Evolutionary conservation across 108 stramenopile species (phyloP).

Genomic region (Schizochytrium sp.): DNA sequence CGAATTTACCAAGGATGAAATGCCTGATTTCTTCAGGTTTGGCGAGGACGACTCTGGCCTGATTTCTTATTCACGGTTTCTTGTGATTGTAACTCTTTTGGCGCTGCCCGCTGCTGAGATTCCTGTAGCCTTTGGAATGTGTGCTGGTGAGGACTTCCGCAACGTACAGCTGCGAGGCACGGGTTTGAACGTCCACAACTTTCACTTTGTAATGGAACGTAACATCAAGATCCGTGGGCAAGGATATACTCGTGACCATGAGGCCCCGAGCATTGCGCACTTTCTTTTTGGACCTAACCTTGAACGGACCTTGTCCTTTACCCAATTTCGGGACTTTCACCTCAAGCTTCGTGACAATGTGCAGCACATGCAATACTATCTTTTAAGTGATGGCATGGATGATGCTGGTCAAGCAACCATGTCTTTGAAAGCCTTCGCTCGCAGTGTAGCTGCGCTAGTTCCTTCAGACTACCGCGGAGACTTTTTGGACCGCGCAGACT

Average conservation of each 20-base stretch:
- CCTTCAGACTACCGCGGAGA: constrained; percentile 55
- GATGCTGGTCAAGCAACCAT: constrained; percentile 12
- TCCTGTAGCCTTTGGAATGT: constrained; percentile 45
- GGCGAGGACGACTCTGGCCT: constrained; percentile 57
- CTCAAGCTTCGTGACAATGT: constrained; percentile 16
- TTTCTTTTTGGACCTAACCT: constrained; percentile 6
- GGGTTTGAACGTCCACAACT: constrained; percentile 46
- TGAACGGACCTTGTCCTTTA: not conserved
- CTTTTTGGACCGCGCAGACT: constrained; percentile 15
- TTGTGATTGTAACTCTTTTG: constrained; percentile 33
- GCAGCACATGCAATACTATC: constrained; percentile 52
- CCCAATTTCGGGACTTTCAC: constrained; percentile 5
- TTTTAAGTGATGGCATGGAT: constrained; percentile 15
- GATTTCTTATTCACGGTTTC: constrained; percentile 44
- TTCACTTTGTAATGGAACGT: constrained; percentile 58
- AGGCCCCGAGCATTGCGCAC: not conserved
- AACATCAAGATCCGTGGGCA: constrained; percentile 39
- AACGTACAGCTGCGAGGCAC: constrained; percentile 44
- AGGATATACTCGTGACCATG: constrained; percentile 22
- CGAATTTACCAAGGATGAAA: constrained; percentile 58
- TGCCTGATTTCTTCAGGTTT: constrained; percentile 55
- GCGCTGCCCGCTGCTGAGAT: constrained; percentile 55
- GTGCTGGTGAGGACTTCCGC: constrained; percentile 47
- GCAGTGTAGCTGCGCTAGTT: constrained; percentile 52
- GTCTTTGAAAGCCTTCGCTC: constrained; percentile 36